Base-by-base conservation (phyloP, 2,329 filamentous ascomycete genomes). In the Monilinia fructigena region DNA sequence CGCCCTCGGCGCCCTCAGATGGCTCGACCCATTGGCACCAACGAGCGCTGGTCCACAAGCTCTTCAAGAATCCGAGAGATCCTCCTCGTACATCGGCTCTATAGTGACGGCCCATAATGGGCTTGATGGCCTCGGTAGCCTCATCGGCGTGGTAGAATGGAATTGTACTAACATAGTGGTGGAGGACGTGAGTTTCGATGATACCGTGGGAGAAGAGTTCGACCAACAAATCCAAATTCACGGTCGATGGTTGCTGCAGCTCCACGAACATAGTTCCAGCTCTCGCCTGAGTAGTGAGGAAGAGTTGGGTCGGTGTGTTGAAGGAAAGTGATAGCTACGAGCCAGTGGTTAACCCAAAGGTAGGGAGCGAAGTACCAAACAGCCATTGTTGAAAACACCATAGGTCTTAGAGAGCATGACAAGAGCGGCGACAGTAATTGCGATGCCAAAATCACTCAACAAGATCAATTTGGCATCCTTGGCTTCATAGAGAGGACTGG, bases 1-100 rank as follows among this genome's bases (percentile, higher is more conserved):
- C 89, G 45, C 92, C 94, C 76, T 87, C 80, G 61, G 93, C 91
- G 64, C 87, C 92, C 74, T 87, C 90, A 75, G 87, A 93, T 66
- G 93, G 92, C 87, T 99, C 95, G 70, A 99, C 93, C 92, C 93
- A 99, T 79, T 98, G 93, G 86, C 95, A 99, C 87, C 85, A 87
- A 69, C 95, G 88, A 54, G 91, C 87, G 74, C 86, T 91, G 72
- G 81, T 89, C 86, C 88, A 99, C 77, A 99, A 80, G 73, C 91
- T 87, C 78, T 85, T 85, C 76, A 99, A 77, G 85, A 99, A 99
- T 58, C 95, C 95, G 54, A 89, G 71, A 48, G 90, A 80, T 56
- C 95, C 95, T 66, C 84, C 93, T 78, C 86, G 79, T 68, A 87
- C 88, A 74, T 99, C 90, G 63, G 90, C 82, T 71, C 93, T 92